Base-by-base conservation (phyloP, 2,329 filamentous ascomycete genomes). In the Sclerotinia minor region DNA sequence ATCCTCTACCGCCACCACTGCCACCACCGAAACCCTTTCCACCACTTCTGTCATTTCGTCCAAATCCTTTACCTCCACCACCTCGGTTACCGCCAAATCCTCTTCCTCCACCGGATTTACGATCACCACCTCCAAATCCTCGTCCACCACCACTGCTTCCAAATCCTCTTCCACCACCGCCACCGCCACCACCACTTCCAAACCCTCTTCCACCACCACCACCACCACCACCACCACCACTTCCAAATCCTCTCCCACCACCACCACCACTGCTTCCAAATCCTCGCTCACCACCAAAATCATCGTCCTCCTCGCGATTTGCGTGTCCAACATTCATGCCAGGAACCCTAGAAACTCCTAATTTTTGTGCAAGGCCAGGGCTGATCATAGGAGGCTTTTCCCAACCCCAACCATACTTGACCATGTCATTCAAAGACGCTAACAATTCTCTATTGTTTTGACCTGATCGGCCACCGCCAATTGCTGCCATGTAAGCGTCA, bases 371-470 rank as follows among this genome's bases (percentile, higher is more conserved):
- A 4, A 74, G 32, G 2, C n/a, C 26, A n/a, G 65, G 58, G 5
- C 53, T 6, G 32, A 78, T 69, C 0, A 52, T 6, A 13, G 77
- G 77, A n/a, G 77, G 76, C 32, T 71, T 44, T 29, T 76, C 75
- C 60, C 71, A 76, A 11, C 77, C 77, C 76, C 76, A 77, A 32
- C 75, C 77, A 69, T 71, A 77, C 67, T 72, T 73, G 0, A 73
- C 71, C 76, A 73, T 76, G 47, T 74, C 73, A 49, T 75, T 75
- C 53, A 78, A 47, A 9, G 68, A 58, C 2, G 21, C 15, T 21
- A 53, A 17, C 21, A 58, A n/a, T 29, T 26, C 17, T 9, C 3
- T n/a, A 3, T 5, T 9, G 9, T 19, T 38, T 13, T n/a, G 4
- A 15, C n/a, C 35, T 49, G 3, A 29, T 11, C 26, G 5, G 2